A percentile compares a stretch with the other conserved stretches of the same genome.
Evolutionary conservation across 2,329 filamentous ascomycete genomes (phyloP).

Genomic region (Scedosporium aurantiacum): DNA sequence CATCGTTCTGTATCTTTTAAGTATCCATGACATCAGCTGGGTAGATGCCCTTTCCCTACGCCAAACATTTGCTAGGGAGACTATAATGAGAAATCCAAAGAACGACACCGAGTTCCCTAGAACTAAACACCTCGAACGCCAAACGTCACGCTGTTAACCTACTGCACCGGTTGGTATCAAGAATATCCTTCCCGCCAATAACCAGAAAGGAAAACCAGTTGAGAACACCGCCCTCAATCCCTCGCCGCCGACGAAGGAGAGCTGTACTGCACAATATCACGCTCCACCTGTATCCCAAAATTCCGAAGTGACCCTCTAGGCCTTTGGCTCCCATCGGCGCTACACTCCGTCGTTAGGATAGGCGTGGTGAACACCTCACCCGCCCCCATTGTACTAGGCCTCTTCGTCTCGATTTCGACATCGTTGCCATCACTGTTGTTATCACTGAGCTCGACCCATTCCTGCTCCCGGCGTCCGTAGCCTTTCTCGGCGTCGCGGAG

Average conservation of each 20-base stretch:
- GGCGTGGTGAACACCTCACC: not conserved
- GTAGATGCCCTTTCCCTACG: no score
- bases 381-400: not conserved
- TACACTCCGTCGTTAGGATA: not conserved
- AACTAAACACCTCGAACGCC: no score
- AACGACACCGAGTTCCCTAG: no score
- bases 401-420: not conserved
- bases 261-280: not conserved
- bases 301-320: not conserved
- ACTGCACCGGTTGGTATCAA: no score
- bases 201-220: no score
- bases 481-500: not conserved
- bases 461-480: not conserved
- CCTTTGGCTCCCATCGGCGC: not conserved
- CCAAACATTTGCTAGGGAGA: no score
- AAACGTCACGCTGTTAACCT: no score
- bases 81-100: no score
- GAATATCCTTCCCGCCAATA: no score
- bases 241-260: not conserved
- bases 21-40: no score
- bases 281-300: not conserved
- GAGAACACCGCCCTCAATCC: no score
- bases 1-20: no score
- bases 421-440: not conserved
- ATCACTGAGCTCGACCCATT: not conserved